Base-by-base conservation (phyloP, 2,329 filamentous ascomycete species). In the Cladobotryum mycophilum region DNA sequence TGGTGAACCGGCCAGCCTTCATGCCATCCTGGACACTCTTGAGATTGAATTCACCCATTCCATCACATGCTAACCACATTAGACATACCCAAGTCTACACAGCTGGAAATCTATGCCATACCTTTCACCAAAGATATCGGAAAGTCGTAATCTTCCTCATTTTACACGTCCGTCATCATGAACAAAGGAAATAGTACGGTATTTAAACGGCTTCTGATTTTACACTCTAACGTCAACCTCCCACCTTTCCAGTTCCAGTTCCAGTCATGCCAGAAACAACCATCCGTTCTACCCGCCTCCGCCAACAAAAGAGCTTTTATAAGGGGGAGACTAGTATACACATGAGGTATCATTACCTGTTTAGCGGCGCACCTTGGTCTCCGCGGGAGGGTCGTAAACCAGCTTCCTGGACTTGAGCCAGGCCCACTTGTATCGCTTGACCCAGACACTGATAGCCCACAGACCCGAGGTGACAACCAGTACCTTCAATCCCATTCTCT, bases 391-490 rank as follows among this genome's bases (percentile, higher is more conserved):
- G 69, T 84, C 87, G 76, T 95, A 96, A 62, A 84, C 79, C 63
- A 97, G 76, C 85, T 97, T 96, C 68, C 93, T 86, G 64, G 90
- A 87, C 86, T 99, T 99, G 72, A 99, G 76, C 65, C 88, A 85
- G 54, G 90, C 81, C 93, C 93, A 99, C 84, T 97, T 99, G 85
- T 99, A 99, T 77, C 91, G 85, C 88, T 99, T 99, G 60, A 97
- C 86, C 90, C 91, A 99, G 64, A 99, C 83, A 71, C 88, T 95
- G 65, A 97, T 66, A 51, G 89, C 89, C 68, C 89, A 87, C 57
- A 99, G 78, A 55, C 85, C 82, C 55, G 86, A 80, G 49, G 84
- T 83, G 60, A 96, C 82, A 60, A 87, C 84, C 62, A 99, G 72
- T 49, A 95, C 88, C 85, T 99, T 97, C 82, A 95, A 84, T 65